Percentiles rank a stretch among this genome's conserved stretches.
Conservation (phyloP, 2,329 filamentous ascomycete species). For the Pestalotiopsis sp. region DNA sequence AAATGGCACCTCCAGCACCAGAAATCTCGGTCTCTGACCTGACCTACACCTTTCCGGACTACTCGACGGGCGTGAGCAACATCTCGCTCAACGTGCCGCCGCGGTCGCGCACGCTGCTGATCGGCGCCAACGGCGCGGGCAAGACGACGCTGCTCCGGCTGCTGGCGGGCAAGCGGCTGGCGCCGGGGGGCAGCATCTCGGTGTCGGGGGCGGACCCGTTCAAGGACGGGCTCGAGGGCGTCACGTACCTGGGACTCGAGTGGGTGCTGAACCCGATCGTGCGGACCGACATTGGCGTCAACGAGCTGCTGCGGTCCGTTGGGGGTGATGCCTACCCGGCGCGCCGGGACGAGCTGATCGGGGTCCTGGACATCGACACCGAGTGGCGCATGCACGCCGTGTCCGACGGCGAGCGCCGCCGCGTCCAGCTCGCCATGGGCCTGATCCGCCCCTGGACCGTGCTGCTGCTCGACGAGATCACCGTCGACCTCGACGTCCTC, state of each 20-base stretch:
- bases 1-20: constrained; percentile 36
- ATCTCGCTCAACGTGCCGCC: constrained; percentile 77
- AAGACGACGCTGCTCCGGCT: constrained; percentile 96
- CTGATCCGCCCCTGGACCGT: constrained; percentile 89
- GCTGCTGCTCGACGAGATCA: constrained; percentile 91
- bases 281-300: constrained; percentile 89
- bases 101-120: constrained; percentile 83
- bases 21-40: constrained; percentile 74
- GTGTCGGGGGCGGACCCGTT: constrained; percentile 90
- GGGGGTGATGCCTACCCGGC: constrained; percentile 82
- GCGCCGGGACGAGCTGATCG: constrained; percentile 82
- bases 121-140: constrained; percentile 94
- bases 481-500: constrained; percentile 90
- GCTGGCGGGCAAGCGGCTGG: constrained; percentile 90
- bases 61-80: constrained; percentile 73
- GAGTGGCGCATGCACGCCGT: constrained; percentile 96
- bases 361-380: constrained; percentile 88
- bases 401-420: constrained; percentile 84
- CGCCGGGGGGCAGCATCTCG: constrained; percentile 71
- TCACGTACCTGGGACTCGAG: constrained; percentile 95
- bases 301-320: constrained; percentile 79
- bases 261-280: constrained; percentile 98
- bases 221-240: constrained; percentile 83
- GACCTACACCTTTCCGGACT: constrained; percentile 87
- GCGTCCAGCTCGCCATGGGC: constrained; percentile 96